These are phyloP conservation scores for Claviceps quebecensis DNA, from an alignment of 2,329 filamentous ascomycete species.

Conservation along the genomic window DNA sequence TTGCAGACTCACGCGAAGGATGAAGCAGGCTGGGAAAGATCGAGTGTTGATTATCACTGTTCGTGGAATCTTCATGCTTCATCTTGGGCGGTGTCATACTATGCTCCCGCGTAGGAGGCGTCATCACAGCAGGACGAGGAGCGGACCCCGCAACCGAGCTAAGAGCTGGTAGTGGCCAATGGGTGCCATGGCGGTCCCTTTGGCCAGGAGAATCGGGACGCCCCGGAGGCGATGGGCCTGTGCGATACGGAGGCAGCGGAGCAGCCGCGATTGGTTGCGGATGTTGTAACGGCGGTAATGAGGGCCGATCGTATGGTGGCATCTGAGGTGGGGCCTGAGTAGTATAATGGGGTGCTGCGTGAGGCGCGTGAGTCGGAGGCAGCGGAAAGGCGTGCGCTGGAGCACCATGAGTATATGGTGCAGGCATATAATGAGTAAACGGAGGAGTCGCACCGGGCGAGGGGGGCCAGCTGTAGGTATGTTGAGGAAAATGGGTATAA, in stretches of 20 bases:
- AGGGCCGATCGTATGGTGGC: constrained; percentile 18
- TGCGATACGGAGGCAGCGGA: constrained; percentile 17
- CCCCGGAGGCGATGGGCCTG: constrained; percentile 21
- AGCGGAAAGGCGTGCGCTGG: constrained; percentile 14
- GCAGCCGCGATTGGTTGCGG: constrained; percentile 13
- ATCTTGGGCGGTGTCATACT: constrained; percentile 36
- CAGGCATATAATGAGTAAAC: constrained; percentile 30
- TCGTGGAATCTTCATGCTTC: constrained; percentile 21
- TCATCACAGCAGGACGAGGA: constrained; percentile 17
- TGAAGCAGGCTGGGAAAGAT: constrained; percentile 38
- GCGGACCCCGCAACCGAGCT: constrained; percentile 11
- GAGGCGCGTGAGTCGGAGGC: constrained; percentile 10
- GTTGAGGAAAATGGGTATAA: constrained; percentile 28
- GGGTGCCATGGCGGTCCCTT: constrained; percentile 29
- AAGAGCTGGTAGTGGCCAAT: constrained; percentile 31
- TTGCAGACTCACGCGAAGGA: constrained; percentile 34
- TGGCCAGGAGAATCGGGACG: constrained; percentile 28
- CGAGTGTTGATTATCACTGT: constrained; percentile 22
- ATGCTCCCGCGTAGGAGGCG: constrained; percentile 29
- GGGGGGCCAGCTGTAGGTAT: constrained; percentile 39
- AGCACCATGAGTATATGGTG: constrained; percentile 20
- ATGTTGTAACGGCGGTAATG: constrained; percentile 23
- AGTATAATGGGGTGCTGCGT: constrained; percentile 16
- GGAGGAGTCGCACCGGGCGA: constrained; percentile 42
- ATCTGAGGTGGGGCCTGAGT: constrained; percentile 5